These are phyloP conservation scores for Aquilaria yunnanensis DNA, from an alignment of 345 rosid genomes.

Conservation along the genomic window DNA sequence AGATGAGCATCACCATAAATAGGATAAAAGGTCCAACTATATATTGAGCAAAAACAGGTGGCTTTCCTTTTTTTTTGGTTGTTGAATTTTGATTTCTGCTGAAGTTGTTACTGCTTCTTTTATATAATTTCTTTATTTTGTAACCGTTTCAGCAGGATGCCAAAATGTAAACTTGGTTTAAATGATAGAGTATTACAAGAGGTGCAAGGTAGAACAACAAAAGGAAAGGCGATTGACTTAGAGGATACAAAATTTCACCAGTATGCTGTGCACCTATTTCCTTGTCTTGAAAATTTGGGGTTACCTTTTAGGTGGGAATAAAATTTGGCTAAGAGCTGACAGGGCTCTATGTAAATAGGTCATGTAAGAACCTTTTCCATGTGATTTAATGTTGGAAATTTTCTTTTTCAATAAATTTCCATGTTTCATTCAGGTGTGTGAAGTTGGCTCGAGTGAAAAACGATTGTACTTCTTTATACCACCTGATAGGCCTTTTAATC, in stretches of 20 bases:
- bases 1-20: too few relatives aligned
- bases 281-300: slow-evolving; percentile 9
- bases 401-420: background rate
- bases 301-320: background rate
- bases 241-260: slow-evolving; percentile 98
- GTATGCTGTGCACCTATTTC: slow-evolving; percentile 31
- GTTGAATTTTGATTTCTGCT: background rate
- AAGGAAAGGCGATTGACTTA: slow-evolving; percentile 94
- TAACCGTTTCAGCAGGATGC: slow-evolving; percentile 72
- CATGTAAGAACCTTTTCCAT: background rate
- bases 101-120: background rate
- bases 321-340: background rate
- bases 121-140: slow-evolving; percentile 6
- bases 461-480: slow-evolving; percentile 95
- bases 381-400: slow-evolving; percentile 6
- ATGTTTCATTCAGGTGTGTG: slow-evolving; percentile 57
- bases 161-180: slow-evolving; percentile 95
- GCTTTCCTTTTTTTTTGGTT: too few relatives aligned
- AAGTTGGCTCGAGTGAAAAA: slow-evolving; percentile 95
- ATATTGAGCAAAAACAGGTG: too few relatives aligned
- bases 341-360: background rate
- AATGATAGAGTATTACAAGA: slow-evolving; percentile 92
- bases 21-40: too few relatives aligned
- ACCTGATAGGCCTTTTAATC: slow-evolving; percentile 96
- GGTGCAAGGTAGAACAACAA: slow-evolving; percentile 91